phyloP scores from a whole-genome alignment of 1,139 yeast genomes.

The Spathaspora sp. region DNA sequence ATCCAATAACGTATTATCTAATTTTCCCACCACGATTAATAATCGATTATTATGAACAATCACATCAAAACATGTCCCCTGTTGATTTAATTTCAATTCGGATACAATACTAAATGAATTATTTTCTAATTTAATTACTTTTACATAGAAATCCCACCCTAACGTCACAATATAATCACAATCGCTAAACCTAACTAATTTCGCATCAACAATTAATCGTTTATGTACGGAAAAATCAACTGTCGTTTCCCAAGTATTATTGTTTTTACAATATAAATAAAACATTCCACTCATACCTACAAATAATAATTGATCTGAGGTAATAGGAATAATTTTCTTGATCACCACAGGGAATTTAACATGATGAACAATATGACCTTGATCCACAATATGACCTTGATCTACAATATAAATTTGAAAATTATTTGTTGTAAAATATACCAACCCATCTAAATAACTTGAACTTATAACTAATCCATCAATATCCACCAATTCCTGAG shows the following conservation, averaged over 20 bases:
- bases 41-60: constrained; percentile 26
- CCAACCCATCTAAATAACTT: constrained; percentile 13
- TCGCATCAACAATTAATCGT: constrained; percentile 35
- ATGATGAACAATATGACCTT: not conserved
- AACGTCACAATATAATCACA: constrained; percentile 48
- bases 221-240: constrained; percentile 26
- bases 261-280: constrained; percentile 7
- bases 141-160: constrained; percentile 61
- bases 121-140: constrained; percentile 33
- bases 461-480: constrained; percentile 27
- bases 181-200: constrained; percentile 15
- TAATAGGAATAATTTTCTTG: constrained; percentile 28
- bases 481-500: constrained; percentile 11
- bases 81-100: constrained; percentile 39
- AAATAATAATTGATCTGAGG: constrained; percentile 20
- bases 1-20: constrained; percentile 60
- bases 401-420: constrained; percentile 22
- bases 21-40: constrained; percentile 52
- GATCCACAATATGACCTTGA: constrained; percentile 21
- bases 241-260: constrained; percentile 10
- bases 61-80: constrained; percentile 51
- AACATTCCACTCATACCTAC: constrained; percentile 41
- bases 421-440: constrained; percentile 29
- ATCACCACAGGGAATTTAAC: constrained; percentile 21
- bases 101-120: constrained; percentile 21